Conservation (phyloP, 306 rosid species). For the Canavalia ensiformis region DNA sequence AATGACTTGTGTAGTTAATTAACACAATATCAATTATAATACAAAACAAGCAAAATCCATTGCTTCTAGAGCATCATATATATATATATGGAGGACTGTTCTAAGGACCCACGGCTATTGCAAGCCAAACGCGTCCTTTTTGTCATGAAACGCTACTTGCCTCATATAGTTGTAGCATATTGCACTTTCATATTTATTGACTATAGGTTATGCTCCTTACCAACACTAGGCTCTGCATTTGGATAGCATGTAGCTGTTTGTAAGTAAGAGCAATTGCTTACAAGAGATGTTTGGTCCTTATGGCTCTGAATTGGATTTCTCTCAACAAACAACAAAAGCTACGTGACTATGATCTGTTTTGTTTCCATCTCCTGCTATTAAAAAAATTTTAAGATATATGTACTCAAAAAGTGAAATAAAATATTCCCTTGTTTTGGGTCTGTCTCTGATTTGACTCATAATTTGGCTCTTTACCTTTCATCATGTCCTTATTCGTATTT, state of each 20-base stretch:
- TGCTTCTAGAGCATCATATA: too few species aligned
- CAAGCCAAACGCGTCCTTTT: conserved; percentile 40
- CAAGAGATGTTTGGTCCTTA: neutral
- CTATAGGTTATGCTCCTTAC: conserved; percentile 5
- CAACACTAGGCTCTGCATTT: neutral
- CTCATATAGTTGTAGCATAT: neutral
- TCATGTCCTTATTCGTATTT: neutral
- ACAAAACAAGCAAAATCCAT: too few species aligned
- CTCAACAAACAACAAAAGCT: conserved; percentile 14
- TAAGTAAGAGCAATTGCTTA: neutral
- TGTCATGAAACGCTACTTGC: conserved; percentile 19
- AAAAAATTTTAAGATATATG: neutral
- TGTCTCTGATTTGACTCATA: neutral
- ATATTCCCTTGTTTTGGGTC: neutral
- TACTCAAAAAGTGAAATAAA: neutral
- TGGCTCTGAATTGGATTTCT: conserved; percentile 17
- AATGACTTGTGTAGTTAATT: too few species aligned
- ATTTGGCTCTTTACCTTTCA: neutral
- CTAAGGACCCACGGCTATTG: conserved; percentile 13
- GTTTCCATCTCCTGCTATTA: neutral
- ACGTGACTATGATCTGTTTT: neutral
- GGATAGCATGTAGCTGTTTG: neutral
- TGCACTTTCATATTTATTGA: neutral
- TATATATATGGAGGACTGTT: neutral
- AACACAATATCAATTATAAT: too few species aligned